Conservation (phyloP, 305 asterid genomes). For the Fraxinus dipetala region DNA sequence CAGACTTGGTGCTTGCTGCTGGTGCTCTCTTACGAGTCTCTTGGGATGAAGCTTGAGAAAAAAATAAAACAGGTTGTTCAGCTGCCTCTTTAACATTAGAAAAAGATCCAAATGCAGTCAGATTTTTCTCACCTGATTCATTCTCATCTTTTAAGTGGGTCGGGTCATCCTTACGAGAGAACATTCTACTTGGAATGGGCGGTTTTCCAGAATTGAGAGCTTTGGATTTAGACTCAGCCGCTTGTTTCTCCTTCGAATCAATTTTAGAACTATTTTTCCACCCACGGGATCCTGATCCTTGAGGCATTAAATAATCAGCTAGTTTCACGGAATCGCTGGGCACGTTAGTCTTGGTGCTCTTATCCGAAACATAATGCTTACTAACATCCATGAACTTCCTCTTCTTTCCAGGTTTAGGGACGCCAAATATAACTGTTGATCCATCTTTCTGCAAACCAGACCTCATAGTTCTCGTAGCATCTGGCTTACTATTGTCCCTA, state of each 20-base stretch:
- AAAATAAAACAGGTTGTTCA: conserved; percentile 36
- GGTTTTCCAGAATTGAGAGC: conserved; percentile 65
- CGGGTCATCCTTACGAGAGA: conserved; percentile 51
- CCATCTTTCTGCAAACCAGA: conserved; percentile 77
- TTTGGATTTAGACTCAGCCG: conserved; percentile 45
- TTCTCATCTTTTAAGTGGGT: conserved; percentile 46
- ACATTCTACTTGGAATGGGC: conserved; percentile 57
- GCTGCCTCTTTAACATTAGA: conserved; percentile 51
- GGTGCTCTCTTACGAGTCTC: conserved; percentile 52
- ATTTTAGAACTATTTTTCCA: conserved; percentile 50
- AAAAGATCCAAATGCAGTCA: conserved; percentile 39
- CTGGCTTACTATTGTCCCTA: conserved; percentile 55
- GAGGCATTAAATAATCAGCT: conserved; percentile 54
- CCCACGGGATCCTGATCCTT: conserved; percentile 58
- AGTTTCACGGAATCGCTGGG: conserved; percentile 58
- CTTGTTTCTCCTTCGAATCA: conserved; percentile 67
- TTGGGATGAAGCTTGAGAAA: conserved; percentile 51
- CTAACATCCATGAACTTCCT: conserved; percentile 96
- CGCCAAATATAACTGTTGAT: conserved; percentile 76
- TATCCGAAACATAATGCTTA: conserved; percentile 79
- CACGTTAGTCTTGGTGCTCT: conserved; percentile 40
- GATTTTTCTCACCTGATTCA: conserved; percentile 46
- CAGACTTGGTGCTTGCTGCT: conserved; percentile 40
- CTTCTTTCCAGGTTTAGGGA: conserved; percentile 93
- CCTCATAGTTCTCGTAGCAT: conserved; percentile 53